Evolutionary conservation across 2,329 filamentous ascomycete species (phyloP), one percentile per base, ranked within the genome.

Genomic region (Emydomyces testavorans): DNA sequence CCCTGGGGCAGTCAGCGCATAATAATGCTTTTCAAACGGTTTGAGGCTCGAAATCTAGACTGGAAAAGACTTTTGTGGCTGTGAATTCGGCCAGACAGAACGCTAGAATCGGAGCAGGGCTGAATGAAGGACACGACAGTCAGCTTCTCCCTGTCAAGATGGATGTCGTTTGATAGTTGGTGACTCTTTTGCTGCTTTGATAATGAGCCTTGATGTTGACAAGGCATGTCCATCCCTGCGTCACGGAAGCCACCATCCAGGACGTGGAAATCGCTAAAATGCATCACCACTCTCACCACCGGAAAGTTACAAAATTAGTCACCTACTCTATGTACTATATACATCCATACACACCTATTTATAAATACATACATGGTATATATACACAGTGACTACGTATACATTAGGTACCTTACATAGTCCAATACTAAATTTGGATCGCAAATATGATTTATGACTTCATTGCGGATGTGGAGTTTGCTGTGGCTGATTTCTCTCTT

Each of bases 21-120:
- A 29, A 10, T 10, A n/a, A n/a, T 28, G 23, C 11, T 29, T 18
- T 3, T 13, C 21, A 16, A 40, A n/a, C 10, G 36, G 26, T 40
- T 40, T 28, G 34, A 21, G 15, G 15, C 23, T 46, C 35, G 34
- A 18, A 15, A 31, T 38, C 15, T 13, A 20, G 32, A 35, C 42
- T 23, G 21, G 32, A 26, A 32, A 13, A 37, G 16, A 28, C 21
- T 36, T 46, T 46, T 31, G 43, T 46, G 43, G 43, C 43, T 46
- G 34, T 8, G 8, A 31, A 15, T 20, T 18, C 7, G 42, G 11
- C 31, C 20, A 26, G 32, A 37, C 18, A 36, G 23, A 20, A 6
- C 28, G 31, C 21, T 46, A 29, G 15, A n/a, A 2, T 36, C 21
- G 34, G n/a, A 2, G 34, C 34, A 46, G 38, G 43, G 43, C 43